Percentiles rank a stretch among this genome's conserved stretches.
Conservation (phyloP, 2,329 filamentous ascomycete species). For the Penicillium sp. region DNA sequence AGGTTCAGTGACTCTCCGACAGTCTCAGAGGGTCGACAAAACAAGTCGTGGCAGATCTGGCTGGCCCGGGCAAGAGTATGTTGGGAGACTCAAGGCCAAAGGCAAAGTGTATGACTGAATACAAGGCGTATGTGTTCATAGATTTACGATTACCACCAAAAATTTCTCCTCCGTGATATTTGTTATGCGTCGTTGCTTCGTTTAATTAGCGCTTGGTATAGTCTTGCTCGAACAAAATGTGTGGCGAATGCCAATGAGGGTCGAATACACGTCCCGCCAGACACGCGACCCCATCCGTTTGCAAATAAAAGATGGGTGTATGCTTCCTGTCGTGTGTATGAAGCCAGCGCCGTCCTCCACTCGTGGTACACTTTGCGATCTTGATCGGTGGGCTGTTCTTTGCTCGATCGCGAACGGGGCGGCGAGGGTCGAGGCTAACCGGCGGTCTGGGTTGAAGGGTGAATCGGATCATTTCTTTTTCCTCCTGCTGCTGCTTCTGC, state of each 20-base stretch:
- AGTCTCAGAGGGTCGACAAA: background rate
- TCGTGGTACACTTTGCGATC: background rate
- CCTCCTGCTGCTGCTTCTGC: conserved; percentile 30
- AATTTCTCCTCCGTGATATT: conserved; percentile 10
- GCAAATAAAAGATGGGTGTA: conserved; percentile 1
- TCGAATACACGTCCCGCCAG: conserved; percentile 31
- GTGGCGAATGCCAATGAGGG: conserved; percentile 17
- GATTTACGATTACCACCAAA: conserved; percentile 5
- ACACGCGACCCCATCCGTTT: conserved; percentile 13
- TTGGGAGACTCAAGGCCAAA: conserved; percentile 18
- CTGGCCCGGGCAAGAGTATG: conserved; percentile 24
- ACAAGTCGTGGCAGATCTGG: conserved; percentile 26
- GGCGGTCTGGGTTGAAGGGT: background rate
- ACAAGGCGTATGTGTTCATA: background rate
- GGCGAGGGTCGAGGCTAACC: background rate
- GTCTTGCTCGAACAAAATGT: conserved; percentile 8
- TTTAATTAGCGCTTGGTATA: conserved; percentile 8
- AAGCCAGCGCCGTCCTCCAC: background rate
- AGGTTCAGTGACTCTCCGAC: background rate
- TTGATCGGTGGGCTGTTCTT: background rate
- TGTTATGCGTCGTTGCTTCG: conserved; percentile 11
- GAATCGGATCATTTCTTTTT: conserved; percentile 30
- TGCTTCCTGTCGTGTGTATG: background rate
- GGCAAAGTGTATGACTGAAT: background rate
- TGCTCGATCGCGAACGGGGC: background rate